Base-by-base conservation (phyloP, 2,329 filamentous ascomycete genomes). In the Trichophaea hybrida region DNA sequence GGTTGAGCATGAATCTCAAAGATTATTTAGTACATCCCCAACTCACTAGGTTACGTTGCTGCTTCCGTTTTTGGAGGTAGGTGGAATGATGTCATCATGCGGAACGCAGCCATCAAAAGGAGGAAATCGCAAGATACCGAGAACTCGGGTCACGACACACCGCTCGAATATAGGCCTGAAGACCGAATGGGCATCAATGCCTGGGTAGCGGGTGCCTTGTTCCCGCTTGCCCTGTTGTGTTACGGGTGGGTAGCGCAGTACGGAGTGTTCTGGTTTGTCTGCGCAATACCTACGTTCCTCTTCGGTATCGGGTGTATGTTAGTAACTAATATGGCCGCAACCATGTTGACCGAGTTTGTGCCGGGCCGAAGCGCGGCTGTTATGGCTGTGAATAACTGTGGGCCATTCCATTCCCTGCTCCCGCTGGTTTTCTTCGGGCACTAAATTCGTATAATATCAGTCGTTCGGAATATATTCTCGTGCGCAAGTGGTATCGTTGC, bases 261-360 rank as follows among this genome's bases (percentile, higher is more conserved):
- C 61, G 75, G 82, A 1, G 72, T 86, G 2, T 76, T 80, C 60
- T 86, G 83, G 80, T 71, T 81, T 10, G 81, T 80, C 33, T 76
- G 79, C 59, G 76, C 79, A 65, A 75, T 85, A 43, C 81, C 82
- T 31, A 82, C 83, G 46, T 85, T 88, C 70, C 79, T 84, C 69
- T 93, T 91, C 67, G 88, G 88, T 13, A 67, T 86, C 2, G 83
- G 84, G 1, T 84, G 79, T 35, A 93, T 94, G 88, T 76, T 93
- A 3, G 82, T 89, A 34, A 89, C 87, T 72, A 78, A 80, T 53
- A 78, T 81, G 66, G 77, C 80, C 0, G 89, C 86, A 0, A 93
- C 88, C 0, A 89, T 93, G 85, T 75, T 93, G 65, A 91, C 87
- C 37, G 87, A 93, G 69, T 89, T 91, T 69, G 84, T 91, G 76